A percentile compares a stretch with the other conserved stretches of the same genome.
Conservation (phyloP, 2,329 filamentous ascomycete species). For the Didymella pomorum region DNA sequence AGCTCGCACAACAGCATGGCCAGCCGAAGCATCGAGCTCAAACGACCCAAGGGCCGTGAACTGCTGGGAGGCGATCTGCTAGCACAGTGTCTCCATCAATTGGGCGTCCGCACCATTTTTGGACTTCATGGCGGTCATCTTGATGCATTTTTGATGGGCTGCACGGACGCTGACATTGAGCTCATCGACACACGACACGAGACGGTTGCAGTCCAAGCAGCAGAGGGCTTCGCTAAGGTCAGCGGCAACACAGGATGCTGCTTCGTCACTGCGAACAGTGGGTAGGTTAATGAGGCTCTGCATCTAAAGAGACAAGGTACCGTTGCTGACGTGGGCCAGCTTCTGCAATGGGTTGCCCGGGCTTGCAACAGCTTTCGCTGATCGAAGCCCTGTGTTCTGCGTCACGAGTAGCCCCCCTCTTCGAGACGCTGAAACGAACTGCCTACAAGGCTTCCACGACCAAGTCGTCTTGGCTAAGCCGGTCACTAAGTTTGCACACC, state of each 20-base stretch:
- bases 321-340: constrained; percentile 32
- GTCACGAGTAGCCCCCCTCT: constrained; percentile 57
- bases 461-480: constrained; percentile 56
- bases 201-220: constrained; percentile 58
- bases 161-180: constrained; percentile 51
- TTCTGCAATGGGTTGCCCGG: constrained; percentile 58
- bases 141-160: constrained; percentile 59
- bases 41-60: constrained; percentile 50
- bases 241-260: constrained; percentile 56
- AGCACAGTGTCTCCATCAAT: constrained; percentile 54
- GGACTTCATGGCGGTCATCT: constrained; percentile 59
- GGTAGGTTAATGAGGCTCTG: constrained; percentile 40
- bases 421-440: constrained; percentile 57
- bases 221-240: constrained; percentile 57
- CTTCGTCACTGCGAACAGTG: constrained; percentile 60
- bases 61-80: constrained; percentile 57
- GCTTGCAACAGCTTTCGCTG: constrained; percentile 56
- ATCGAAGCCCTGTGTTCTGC: constrained; percentile 56
- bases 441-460: constrained; percentile 58
- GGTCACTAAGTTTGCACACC: constrained; percentile 57
- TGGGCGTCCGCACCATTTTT: constrained; percentile 56
- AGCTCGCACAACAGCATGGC: constrained; percentile 7
- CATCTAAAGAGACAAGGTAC: no score
- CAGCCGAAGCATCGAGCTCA: constrained; percentile 30
- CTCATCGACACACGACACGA: constrained; percentile 59